phyloP scores from a whole-genome alignment of 2,329 filamentous ascomycete species.

The Delphinella strobiligena region DNA sequence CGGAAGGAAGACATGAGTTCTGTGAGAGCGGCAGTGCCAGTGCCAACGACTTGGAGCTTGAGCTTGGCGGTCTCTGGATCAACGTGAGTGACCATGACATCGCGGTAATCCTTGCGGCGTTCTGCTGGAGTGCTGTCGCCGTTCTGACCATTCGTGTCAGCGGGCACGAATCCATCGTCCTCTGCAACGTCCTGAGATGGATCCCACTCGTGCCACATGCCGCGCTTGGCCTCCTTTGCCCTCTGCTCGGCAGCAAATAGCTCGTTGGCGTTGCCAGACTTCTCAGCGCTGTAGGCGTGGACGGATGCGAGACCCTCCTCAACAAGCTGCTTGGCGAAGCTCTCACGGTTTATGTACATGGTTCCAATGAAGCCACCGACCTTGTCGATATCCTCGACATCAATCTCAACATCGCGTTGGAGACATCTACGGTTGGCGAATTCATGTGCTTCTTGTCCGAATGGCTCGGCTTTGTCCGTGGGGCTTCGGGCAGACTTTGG shows the following conservation, averaged over 20 bases:
- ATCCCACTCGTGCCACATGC: constrained; percentile 89
- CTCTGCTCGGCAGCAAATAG: constrained; percentile 76
- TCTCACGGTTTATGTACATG: constrained; percentile 87
- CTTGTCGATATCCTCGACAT: constrained; percentile 91
- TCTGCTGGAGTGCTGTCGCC: constrained; percentile 43
- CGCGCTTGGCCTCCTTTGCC: constrained; percentile 80
- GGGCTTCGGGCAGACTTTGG: constrained; percentile 74
- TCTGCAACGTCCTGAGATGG: constrained; percentile 68
- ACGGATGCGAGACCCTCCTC: constrained; percentile 91
- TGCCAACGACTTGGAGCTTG: constrained; percentile 84
- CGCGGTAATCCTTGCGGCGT: constrained; percentile 79
- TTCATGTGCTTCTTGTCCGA: constrained; percentile 88
- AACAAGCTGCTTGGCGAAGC: constrained; percentile 82
- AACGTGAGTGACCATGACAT: constrained; percentile 84
- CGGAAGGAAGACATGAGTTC: constrained; percentile 85
- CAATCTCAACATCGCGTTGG: constrained; percentile 92
- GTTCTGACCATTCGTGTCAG: constrained; percentile 33
- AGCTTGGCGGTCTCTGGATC: constrained; percentile 63
- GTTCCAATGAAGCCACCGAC: constrained; percentile 94
- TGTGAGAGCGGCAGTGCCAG: constrained; percentile 73
- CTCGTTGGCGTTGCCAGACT: constrained; percentile 78
- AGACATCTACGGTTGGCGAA: constrained; percentile 78
- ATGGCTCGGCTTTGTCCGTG: constrained; percentile 77
- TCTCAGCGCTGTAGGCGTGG: constrained; percentile 90
- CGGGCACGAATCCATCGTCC: constrained; percentile 34